phyloP scores from a whole-genome alignment of 768 basidiomycete species.

The Coprinopsis sp. region DNA sequence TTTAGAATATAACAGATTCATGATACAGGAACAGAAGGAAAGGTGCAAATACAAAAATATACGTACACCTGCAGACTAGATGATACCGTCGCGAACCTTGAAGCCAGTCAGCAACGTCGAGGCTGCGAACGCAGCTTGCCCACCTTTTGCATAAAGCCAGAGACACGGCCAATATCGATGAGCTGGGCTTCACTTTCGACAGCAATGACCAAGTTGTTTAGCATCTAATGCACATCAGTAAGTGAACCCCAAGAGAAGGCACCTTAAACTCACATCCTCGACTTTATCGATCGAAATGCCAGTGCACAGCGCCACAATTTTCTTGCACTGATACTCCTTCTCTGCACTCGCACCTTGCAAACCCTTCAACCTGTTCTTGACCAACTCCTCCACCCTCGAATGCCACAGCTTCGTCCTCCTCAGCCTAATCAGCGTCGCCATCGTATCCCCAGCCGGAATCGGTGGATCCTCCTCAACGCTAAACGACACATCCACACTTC shows the following conservation, averaged over 20 bases:
- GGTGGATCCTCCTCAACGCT: conserved; percentile 72
- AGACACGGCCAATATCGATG: conserved; percentile 79
- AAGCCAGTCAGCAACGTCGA: neutral
- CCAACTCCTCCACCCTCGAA: conserved; percentile 65
- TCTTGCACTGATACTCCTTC: conserved; percentile 89
- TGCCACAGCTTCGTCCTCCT: conserved; percentile 84
- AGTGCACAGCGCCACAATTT: conserved; percentile 84
- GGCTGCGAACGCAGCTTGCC: conserved; percentile 9
- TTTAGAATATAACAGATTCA: neutral
- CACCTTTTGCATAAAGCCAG: conserved; percentile 90
- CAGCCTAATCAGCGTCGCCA: conserved; percentile 61
- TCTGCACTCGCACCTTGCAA: conserved; percentile 80
- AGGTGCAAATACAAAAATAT: neutral
- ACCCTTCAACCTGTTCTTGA: conserved; percentile 62
- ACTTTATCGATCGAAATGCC: conserved; percentile 84
- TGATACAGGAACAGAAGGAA: neutral
- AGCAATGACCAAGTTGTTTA: conserved; percentile 80
- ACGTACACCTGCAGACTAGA: conserved; percentile 29
- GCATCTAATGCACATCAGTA: conserved; percentile 47
- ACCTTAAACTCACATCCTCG: conserved; percentile 63
- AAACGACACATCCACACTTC: conserved; percentile 58
- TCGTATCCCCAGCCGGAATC: conserved; percentile 55
- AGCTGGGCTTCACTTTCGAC: conserved; percentile 84
- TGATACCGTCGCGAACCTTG: conserved; percentile 60
- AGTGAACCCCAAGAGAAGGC: conserved; percentile 10